phyloP scores from a whole-genome alignment of 192 early-diverging fungal species.

The Gaertneriomyces sp. region DNA sequence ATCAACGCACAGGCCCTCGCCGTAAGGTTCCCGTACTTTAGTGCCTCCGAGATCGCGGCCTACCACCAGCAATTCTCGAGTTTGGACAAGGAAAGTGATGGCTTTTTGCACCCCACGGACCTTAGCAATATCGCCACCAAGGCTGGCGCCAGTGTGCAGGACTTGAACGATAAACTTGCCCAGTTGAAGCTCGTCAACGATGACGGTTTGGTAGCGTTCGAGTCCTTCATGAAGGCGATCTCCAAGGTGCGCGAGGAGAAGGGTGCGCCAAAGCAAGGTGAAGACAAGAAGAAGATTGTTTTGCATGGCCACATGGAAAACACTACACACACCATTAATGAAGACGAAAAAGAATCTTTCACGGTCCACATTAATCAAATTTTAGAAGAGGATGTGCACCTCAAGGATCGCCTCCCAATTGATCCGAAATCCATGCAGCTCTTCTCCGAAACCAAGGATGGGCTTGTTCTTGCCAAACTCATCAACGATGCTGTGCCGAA shows the following conservation, averaged over 20 bases:
- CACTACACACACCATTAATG: slow-evolving; percentile 96
- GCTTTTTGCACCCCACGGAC: slow-evolving; percentile 42
- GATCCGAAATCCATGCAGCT: slow-evolving; percentile 91
- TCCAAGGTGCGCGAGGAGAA: slow-evolving; percentile 48
- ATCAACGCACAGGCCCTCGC: slow-evolving; percentile 40
- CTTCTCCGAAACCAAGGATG: slow-evolving; percentile 91
- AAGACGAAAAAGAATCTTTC: slow-evolving; percentile 97
- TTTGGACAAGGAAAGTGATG: slow-evolving; percentile 42
- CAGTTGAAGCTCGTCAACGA: slow-evolving; percentile 32
- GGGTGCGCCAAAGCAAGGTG: slow-evolving; percentile 32
- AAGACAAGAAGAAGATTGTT: slow-evolving; percentile 70
- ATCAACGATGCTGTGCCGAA: slow-evolving; percentile 96
- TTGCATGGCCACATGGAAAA: slow-evolving; percentile 77
- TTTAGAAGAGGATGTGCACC: slow-evolving; percentile 74
- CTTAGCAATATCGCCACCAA: slow-evolving; percentile 48
- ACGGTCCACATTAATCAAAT: slow-evolving; percentile 89
- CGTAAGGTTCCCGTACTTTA: slow-evolving; percentile 47
- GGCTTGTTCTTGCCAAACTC: slow-evolving; percentile 91
- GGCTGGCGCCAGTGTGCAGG: slow-evolving; percentile 44
- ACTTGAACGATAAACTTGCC: slow-evolving; percentile 39
- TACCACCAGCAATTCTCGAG: slow-evolving; percentile 49
- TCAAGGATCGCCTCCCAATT: slow-evolving; percentile 86
- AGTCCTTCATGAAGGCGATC: slow-evolving; percentile 48
- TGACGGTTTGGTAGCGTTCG: slow-evolving; percentile 46
- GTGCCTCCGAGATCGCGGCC: slow-evolving; percentile 47